phyloP scores from a whole-genome alignment of 148 eudicot species.

The Arbutus unedo region DNA sequence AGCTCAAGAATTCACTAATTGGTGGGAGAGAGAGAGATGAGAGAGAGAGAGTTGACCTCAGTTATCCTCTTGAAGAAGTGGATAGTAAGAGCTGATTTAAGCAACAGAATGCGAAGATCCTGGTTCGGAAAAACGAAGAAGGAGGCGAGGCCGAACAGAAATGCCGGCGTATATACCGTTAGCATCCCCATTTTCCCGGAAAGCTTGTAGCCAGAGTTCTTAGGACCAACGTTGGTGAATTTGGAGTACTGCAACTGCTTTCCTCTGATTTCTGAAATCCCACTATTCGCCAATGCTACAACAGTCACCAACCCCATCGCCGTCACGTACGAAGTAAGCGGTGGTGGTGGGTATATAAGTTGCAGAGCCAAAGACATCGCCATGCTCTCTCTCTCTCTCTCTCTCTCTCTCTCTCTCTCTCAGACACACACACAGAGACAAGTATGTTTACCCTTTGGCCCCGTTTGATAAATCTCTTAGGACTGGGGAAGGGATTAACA shows the following conservation, averaged over 20 bases:
- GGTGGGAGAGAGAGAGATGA: neutral
- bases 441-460: too few relatives aligned
- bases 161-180: neutral
- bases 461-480: too few relatives aligned
- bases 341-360: conserved; percentile 32
- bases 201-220: neutral
- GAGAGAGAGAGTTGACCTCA: neutral
- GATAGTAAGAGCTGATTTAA: neutral
- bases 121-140: neutral
- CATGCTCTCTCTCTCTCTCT: neutral
- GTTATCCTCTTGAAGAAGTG: neutral
- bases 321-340: conserved; percentile 18
- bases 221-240: conserved; percentile 18
- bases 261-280: conserved; percentile 28
- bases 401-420: conserved; percentile 8
- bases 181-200: conserved; percentile 28
- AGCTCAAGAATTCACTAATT: too few relatives aligned
- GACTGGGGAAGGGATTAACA: too few relatives aligned
- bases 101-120: neutral
- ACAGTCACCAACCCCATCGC: conserved; percentile 29
- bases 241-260: conserved; percentile 44
- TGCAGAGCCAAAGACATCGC: conserved; percentile 13
- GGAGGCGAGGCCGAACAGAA: neutral
- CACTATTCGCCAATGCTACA: conserved; percentile 16
- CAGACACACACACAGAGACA: neutral